A percentile compares a stretch with the other conserved stretches of the same genome.
Conservation (phyloP, 352 stramenopile species). For the Thraustochytrium sp. region DNA sequence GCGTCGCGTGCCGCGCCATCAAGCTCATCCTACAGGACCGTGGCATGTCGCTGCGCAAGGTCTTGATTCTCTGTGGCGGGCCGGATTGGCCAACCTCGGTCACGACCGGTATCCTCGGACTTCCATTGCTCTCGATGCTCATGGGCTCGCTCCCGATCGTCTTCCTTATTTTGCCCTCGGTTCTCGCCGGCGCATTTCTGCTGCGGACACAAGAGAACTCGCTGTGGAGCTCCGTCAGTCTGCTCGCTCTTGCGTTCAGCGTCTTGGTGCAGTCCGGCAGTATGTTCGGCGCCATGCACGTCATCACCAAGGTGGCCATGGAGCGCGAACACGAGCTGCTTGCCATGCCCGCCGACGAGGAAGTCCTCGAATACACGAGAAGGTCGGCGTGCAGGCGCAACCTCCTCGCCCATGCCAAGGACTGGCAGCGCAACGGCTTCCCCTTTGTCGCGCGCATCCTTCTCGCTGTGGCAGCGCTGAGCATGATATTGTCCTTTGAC, state of each 20-base stretch:
- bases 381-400: neutral
- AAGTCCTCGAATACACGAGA: neutral
- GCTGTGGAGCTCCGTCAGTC: neutral
- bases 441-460: neutral
- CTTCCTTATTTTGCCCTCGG: constrained; percentile 58
- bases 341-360: neutral
- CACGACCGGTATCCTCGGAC: constrained; percentile 57
- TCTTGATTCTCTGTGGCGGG: constrained; percentile 59
- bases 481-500: neutral
- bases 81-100: constrained; percentile 60
- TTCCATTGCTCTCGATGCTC: constrained; percentile 56
- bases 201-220: neutral
- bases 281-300: constrained; percentile 22
- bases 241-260: neutral
- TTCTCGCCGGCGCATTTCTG: constrained; percentile 54
- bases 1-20: neutral
- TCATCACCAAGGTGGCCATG: neutral
- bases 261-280: neutral
- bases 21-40: neutral
- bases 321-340: neutral
- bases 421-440: neutral
- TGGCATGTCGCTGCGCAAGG: neutral
- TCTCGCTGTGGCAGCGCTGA: neutral
- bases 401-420: neutral
- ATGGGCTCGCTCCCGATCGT: constrained; percentile 58